Evolutionary conservation across 2,329 filamentous ascomycete genomes (phyloP), one percentile per base, ranked within the genome.

Genomic region (Colletotrichum shisoi): DNA sequence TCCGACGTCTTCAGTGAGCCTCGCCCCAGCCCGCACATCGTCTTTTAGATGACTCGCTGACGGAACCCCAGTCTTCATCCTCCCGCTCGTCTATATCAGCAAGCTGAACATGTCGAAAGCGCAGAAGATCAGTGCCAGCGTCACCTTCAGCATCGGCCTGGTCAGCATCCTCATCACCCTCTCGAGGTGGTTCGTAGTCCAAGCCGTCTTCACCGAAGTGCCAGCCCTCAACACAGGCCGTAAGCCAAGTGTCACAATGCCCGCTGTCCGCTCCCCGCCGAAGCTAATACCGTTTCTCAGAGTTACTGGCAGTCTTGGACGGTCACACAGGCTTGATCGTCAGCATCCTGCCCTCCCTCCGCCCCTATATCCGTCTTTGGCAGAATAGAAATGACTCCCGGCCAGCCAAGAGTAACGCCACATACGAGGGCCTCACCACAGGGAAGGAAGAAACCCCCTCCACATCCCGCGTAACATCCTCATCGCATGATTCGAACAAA

Each of bases 261-360:
- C 1, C 8, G 3, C 17, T 8, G 31, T 0, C 13, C 6, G 4
- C 6, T 6, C 4, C 4, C 3, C n/a, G 5, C 3, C 27, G 21
- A 13, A 3, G 27, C 27, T 51, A 9, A 44, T 3, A 7, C n/a
- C 6, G 0, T 13, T n/a, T 13, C 8, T 1, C 11, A 52, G 49
- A 37, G 31, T 31, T 31, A 4, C 12, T 52, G 49, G 49, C 49
- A 11, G 31, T 52, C n/a, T 11, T n/a, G 19, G 49, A 52, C 9
- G 49, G 49, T 5, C 49, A 52, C n/a, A 21, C 37, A 2, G 49
- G 49, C 17, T 19, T 52, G 8, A 39, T 52, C 34, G 49, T 52
- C 11, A 52, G 49, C 49, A 52, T 37, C n/a, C 19, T 52, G 27
- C 49, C 49, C 2, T 52, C 49, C n/a, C 49, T 52, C n/a, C 49